These are phyloP conservation scores for Cajanus cajan DNA, from an alignment of 306 rosid genomes.

Conservation along the genomic window DNA sequence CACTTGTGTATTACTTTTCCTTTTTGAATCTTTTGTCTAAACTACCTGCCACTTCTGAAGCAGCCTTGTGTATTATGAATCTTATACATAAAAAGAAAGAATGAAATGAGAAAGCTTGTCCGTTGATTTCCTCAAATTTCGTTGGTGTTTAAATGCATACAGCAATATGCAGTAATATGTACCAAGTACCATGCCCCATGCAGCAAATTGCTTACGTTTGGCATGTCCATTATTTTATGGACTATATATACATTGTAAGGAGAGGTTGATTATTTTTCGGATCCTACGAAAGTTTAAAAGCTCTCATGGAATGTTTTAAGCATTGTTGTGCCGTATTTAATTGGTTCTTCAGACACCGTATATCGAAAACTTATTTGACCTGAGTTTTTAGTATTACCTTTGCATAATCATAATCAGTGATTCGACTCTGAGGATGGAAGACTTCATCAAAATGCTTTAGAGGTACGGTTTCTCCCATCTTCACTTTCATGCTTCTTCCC, in stretches of 20 bases:
- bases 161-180: not conserved
- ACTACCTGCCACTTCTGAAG: conserved; percentile 44
- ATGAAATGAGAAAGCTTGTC: conserved; percentile 30
- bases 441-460: not conserved
- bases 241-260: not conserved
- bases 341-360: not conserved
- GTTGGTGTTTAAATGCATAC: no score
- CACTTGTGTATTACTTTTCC: conserved; percentile 34
- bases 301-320: not conserved
- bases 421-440: not conserved
- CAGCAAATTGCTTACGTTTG: conserved; percentile 3
- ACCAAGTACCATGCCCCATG: not conserved
- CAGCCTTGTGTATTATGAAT: conserved; percentile 66
- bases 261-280: not conserved
- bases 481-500: conserved; percentile 34
- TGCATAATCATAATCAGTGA: not conserved
- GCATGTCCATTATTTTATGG: conserved; percentile 13
- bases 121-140: not conserved
- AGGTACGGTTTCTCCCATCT: not conserved
- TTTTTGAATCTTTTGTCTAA: conserved; percentile 33
- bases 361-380: not conserved
- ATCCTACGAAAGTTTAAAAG: conserved; percentile 1
- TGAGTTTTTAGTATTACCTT: conserved; percentile 2
- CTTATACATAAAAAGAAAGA: conserved; percentile 46
- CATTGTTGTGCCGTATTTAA: not conserved